Conservation (phyloP, 805 yeast species). For the Kazachstania africana region DNA sequence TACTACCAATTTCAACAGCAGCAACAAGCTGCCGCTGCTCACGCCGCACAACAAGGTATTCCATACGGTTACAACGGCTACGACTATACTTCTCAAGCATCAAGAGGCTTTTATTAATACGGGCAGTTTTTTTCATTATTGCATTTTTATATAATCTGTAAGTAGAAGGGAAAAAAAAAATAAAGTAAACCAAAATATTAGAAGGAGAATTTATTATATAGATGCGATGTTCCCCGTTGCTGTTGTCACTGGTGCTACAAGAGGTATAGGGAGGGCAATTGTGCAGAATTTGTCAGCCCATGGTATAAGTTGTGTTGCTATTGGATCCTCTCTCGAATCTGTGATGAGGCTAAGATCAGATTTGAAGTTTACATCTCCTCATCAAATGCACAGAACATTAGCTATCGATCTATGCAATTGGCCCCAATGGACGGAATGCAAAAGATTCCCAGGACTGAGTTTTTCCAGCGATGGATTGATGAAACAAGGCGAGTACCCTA, state of each 20-base stretch:
- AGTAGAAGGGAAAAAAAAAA: background rate
- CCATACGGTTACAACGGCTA: slow-evolving; percentile 25
- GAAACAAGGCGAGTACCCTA: slow-evolving; percentile 2
- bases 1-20: slow-evolving; percentile 21
- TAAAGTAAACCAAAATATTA: no score
- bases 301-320: slow-evolving; percentile 17
- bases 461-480: background rate
- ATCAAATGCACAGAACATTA: slow-evolving; percentile 16
- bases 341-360: slow-evolving; percentile 1
- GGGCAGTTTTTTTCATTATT: background rate
- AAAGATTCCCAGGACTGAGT: slow-evolving; percentile 9
- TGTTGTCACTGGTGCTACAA: slow-evolving; percentile 33
- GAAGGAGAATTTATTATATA: background rate
- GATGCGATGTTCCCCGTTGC: slow-evolving; percentile 20
- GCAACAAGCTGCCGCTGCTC: slow-evolving; percentile 7
- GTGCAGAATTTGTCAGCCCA: slow-evolving; percentile 18
- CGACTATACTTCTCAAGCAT: slow-evolving; percentile 24
- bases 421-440: slow-evolving; percentile 18
- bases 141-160: slow-evolving; percentile 1
- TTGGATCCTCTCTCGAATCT: slow-evolving; percentile 16
- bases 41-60: slow-evolving; percentile 18
- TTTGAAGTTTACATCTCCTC: slow-evolving; percentile 3
- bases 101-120: slow-evolving; percentile 25
- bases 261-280: slow-evolving; percentile 32
- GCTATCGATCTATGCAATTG: slow-evolving; percentile 20